These are phyloP conservation scores for Isabelozyma rhagii DNA, from an alignment of 805 yeast genomes.

Conservation along the genomic window DNA sequence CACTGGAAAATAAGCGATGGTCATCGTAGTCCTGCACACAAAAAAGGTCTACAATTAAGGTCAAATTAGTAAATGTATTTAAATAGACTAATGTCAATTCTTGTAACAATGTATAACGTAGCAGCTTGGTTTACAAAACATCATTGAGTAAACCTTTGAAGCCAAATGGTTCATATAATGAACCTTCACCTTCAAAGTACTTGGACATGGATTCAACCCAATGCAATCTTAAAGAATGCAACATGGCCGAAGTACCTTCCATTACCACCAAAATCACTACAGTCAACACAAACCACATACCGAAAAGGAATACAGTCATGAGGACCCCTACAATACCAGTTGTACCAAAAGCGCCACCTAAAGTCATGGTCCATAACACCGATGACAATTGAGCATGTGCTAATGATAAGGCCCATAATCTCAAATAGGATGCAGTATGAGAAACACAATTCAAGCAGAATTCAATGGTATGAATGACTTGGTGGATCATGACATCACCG, in stretches of 20 bases:
- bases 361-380: conserved; percentile 76
- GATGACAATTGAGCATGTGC: conserved; percentile 78
- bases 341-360: conserved; percentile 56
- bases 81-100: not conserved
- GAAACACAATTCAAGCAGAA: conserved; percentile 77
- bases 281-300: conserved; percentile 72
- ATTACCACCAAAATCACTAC: conserved; percentile 67
- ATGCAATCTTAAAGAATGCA: conserved; percentile 71
- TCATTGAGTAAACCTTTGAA: conserved; percentile 26
- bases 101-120: too few relatives aligned
- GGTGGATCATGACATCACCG: conserved; percentile 74
- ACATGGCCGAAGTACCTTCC: conserved; percentile 87
- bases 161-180: conserved; percentile 61
- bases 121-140: not conserved
- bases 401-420: conserved; percentile 76
- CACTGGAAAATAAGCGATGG: not conserved
- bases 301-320: conserved; percentile 60
- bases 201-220: conserved; percentile 86
- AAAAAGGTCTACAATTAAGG: not conserved
- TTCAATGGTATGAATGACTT: conserved; percentile 77
- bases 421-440: conserved; percentile 74
- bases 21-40: not conserved
- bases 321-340: conserved; percentile 54
- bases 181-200: conserved; percentile 75
- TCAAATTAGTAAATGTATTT: not conserved